These are phyloP conservation scores for Pueraria montana DNA, from an alignment of 306 rosid genomes.

Conservation along the genomic window DNA sequence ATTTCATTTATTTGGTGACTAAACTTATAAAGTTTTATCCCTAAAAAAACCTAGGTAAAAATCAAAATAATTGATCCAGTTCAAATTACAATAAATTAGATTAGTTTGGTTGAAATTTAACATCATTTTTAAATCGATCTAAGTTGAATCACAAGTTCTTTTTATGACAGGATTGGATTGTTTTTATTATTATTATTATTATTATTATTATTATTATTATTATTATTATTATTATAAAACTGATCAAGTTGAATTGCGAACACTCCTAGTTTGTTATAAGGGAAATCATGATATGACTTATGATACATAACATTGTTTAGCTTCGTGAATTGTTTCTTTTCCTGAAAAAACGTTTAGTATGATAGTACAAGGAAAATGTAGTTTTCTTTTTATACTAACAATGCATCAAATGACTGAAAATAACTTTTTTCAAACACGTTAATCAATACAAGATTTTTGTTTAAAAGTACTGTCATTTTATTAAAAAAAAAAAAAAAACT, in stretches of 20 bases:
- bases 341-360: background rate
- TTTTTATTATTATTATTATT: no score
- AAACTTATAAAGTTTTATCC: no score
- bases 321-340: background rate
- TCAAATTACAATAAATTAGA: no score
- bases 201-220: no score
- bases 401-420: background rate
- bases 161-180: no score
- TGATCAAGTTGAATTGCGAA: no score
- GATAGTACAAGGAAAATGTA: background rate
- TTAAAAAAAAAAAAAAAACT: background rate
- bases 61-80: no score
- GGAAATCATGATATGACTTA: background rate
- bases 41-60: no score
- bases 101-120: background rate
- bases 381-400: background rate
- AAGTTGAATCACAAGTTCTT: no score
- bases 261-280: background rate
- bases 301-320: background rate
- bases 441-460: background rate
- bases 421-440: background rate
- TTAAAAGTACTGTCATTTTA: background rate
- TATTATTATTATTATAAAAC: no score
- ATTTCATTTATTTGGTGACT: background rate
- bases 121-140: no score